Base-by-base conservation (phyloP, 768 basidiomycete species). In the Pilatotrama ljubarskyi region DNA sequence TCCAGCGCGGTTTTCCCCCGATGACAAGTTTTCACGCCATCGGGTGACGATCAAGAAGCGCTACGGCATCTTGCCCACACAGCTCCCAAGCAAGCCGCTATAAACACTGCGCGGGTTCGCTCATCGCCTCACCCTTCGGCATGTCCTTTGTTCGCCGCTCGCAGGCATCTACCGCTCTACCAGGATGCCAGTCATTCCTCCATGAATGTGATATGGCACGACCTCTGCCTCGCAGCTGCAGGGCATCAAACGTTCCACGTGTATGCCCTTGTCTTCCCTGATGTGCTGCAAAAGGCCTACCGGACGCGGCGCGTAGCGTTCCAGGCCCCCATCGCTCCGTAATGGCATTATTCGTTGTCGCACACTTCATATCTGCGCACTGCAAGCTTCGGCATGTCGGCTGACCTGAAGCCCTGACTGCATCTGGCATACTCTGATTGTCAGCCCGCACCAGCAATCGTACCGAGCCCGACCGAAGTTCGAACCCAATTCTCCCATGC, bases 21-120 rank as follows among this genome's bases (percentile, higher is more conserved):
- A 99, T 74, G 96, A 98, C 84, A 98, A 98, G 79, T 99, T 96
- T 78, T 96, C 95, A 62, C 84, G 95, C 63, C 96, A 99, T 71
- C 90, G 97, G 61, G 95, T 98, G 61, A 97, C 94, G 5, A 88
- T 98, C 71, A 98, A 98, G 81, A 93, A 93, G 78, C 86, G 96
- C 70, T 90, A 88, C 70, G 86, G 86, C 59, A 84, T 97, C 56
- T 85, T 99, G 63, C 84, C 88, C 63, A 95, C 96, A 17, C 95
- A 98, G 71, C 81, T 91, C 18, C 95, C 96, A 25, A 77, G 82
- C 54, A 94, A 93, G 75, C 95, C 95, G 18, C 80, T 95, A 80
- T 97, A 81, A n/a, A 82, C 63, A 15, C 22, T 15, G 14, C 9
- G 24, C 20, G 3, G 49, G 26, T 57, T 10, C 47, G 47, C 55